These are phyloP conservation scores for Aspergillus sp. DNA, from an alignment of 2,329 filamentous ascomycete species.

Conservation along the genomic window DNA sequence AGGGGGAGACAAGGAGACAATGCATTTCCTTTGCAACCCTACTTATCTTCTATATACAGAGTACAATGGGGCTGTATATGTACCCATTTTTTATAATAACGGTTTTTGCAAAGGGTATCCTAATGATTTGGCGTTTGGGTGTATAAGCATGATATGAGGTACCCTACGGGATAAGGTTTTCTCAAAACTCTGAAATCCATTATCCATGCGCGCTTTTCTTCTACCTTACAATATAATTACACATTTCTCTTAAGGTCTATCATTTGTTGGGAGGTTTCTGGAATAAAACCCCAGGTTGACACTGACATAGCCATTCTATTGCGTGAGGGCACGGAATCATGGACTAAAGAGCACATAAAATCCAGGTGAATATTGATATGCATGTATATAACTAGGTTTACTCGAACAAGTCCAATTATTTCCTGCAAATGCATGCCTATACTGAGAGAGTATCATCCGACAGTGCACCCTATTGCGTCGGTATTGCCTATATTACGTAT, in stretches of 20 bases:
- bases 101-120: not conserved
- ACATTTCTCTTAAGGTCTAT: not conserved
- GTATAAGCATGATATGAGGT: not conserved
- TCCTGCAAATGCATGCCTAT: not conserved
- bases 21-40: not conserved
- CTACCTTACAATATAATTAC: not conserved
- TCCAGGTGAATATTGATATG: not conserved
- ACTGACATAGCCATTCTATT: too few relatives aligned
- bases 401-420: not conserved
- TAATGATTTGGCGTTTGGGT: not conserved
- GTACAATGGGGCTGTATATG: not conserved
- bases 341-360: not conserved
- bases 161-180: not conserved
- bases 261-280: not conserved
- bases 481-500: too few relatives aligned
- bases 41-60: not conserved
- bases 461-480: not conserved
- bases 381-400: not conserved
- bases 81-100: not conserved
- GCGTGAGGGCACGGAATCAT: not conserved
- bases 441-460: not conserved
- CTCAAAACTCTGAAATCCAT: not conserved
- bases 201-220: not conserved
- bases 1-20: not conserved
- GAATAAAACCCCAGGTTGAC: not conserved